phyloP scores from a whole-genome alignment of 805 yeast species.

The Wickerhamomyces queroliae region DNA sequence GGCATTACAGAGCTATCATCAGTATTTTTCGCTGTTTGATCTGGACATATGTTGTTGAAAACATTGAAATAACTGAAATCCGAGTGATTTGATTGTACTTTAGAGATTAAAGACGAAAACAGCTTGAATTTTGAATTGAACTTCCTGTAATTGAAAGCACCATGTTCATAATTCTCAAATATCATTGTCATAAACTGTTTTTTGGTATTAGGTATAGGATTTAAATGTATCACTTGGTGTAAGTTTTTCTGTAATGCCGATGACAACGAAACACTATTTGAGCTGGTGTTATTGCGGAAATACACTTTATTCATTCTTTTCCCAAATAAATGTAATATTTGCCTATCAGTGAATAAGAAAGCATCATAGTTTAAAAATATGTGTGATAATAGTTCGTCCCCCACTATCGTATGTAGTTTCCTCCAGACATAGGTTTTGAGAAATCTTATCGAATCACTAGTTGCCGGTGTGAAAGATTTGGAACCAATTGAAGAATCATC shows the following conservation, averaged over 20 bases:
- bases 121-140: conserved; percentile 14
- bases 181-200: conserved; percentile 2
- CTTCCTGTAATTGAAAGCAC: conserved; percentile 16
- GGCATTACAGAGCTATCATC: conserved; percentile 28
- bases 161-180: conserved; percentile 8
- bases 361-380: background rate
- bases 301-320: background rate
- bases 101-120: conserved; percentile 12
- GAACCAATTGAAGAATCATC: background rate
- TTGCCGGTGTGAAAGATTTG: background rate
- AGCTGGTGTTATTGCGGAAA: background rate
- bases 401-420: conserved; percentile 3
- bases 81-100: conserved; percentile 29
- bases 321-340: background rate
- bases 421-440: background rate
- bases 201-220: conserved; percentile 10
- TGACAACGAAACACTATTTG: conserved; percentile 4
- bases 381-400: background rate
- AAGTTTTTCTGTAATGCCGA: conserved; percentile 10
- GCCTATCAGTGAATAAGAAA: background rate
- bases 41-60: conserved; percentile 28
- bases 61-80: conserved; percentile 30
- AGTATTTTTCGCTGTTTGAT: background rate
- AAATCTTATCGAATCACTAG: background rate
- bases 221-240: background rate